Percentiles rank a stretch among this genome's conserved stretches.
phyloP scores from a whole-genome alignment of 306 rosid genomes.

The Gleditsia sinensis region DNA sequence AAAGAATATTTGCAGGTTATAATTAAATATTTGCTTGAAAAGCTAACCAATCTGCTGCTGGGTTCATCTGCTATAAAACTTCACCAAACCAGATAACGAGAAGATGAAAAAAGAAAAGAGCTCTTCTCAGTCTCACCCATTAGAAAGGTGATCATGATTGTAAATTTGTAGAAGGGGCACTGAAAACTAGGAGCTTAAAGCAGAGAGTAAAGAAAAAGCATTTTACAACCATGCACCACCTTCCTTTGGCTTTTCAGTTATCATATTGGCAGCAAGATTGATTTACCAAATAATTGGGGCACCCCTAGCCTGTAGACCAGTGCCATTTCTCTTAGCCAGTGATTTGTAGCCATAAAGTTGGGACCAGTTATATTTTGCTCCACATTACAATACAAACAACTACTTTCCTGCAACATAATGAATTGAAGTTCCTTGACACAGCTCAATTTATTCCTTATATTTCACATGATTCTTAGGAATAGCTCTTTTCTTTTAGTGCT shows the following conservation, averaged over 20 bases:
- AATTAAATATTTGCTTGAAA: constrained; percentile 27
- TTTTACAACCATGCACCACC: constrained; percentile 47
- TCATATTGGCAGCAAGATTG: constrained; percentile 4
- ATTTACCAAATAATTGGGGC: constrained; percentile 31
- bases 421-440: background rate
- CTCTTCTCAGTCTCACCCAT: background rate
- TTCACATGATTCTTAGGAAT: constrained; percentile 17
- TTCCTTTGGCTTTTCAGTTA: constrained; percentile 37
- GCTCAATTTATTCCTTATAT: background rate
- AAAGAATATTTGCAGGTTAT: constrained; percentile 37
- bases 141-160: constrained; percentile 41
- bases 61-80: constrained; percentile 24
- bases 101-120: background rate
- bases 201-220: constrained; percentile 35
- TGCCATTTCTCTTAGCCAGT: constrained; percentile 11
- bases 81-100: constrained; percentile 14
- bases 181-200: constrained; percentile 41
- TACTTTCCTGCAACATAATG: constrained; percentile 23
- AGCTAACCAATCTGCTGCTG: constrained; percentile 21
- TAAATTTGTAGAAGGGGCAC: constrained; percentile 31
- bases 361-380: constrained; percentile 16
- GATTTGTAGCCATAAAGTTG: constrained; percentile 26
- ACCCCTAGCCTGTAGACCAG: background rate
- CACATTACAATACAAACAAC: constrained; percentile 26
- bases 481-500: background rate